These are phyloP conservation scores for Crithidia thermophila DNA, from an alignment of 208 protist species.

Conservation along the genomic window DNA sequence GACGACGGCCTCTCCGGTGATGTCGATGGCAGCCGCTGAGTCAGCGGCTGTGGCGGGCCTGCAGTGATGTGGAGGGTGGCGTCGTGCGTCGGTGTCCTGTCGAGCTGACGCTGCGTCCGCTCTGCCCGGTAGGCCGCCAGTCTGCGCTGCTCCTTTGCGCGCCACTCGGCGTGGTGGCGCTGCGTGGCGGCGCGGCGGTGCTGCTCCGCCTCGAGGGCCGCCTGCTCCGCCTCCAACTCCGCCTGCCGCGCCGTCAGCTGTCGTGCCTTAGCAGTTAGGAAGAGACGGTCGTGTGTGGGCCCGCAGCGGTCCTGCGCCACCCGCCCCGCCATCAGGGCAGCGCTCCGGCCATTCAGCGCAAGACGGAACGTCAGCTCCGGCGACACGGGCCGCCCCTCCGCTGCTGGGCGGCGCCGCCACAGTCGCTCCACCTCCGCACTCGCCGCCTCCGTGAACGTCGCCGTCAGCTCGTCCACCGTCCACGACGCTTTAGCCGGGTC, in stretches of 20 bases:
- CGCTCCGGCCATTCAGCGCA: slow-evolving; percentile 29
- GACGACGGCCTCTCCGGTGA: too few relatives aligned
- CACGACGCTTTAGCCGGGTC: slow-evolving; percentile 19
- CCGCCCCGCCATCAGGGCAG: slow-evolving; percentile 19
- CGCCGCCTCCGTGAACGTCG: background rate
- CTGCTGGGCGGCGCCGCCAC: slow-evolving; percentile 25
- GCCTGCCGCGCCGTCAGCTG: slow-evolving; percentile 41
- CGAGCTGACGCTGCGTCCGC: background rate
- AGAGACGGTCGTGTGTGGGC: slow-evolving; percentile 60
- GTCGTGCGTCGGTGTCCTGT: too few relatives aligned
- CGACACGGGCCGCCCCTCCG: background rate
- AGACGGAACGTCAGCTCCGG: slow-evolving; percentile 51
- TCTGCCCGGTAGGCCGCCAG: slow-evolving; percentile 17
- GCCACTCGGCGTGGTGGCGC: slow-evolving; percentile 18
- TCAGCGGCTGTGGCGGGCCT: too few relatives aligned
- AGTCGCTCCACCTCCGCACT: background rate
- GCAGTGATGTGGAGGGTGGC: too few relatives aligned
- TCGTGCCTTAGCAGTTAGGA: slow-evolving; percentile 36
- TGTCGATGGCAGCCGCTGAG: background rate
- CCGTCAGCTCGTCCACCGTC: slow-evolving; percentile 19
- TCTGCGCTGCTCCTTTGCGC: slow-evolving; percentile 13
- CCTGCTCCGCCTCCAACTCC: slow-evolving; percentile 47
- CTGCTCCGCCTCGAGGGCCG: slow-evolving; percentile 19
- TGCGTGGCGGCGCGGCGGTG: slow-evolving; percentile 11
- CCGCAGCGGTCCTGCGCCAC: slow-evolving; percentile 18